Conservation (phyloP, 345 rosid species). For the Adansonia digitata region DNA sequence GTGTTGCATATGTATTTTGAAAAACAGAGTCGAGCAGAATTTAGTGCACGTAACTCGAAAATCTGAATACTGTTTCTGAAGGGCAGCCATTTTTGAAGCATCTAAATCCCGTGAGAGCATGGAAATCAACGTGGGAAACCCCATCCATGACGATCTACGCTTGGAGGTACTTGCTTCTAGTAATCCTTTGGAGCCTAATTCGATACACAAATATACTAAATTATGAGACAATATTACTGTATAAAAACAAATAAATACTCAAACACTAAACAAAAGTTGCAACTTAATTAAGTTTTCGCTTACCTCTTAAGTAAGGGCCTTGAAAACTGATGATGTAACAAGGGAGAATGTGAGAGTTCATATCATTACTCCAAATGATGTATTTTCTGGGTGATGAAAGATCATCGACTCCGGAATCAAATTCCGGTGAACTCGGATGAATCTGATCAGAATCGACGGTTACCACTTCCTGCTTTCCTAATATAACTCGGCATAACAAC, state of each 20-base stretch:
- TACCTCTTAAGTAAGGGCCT: conserved; percentile 15
- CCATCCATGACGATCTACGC: background rate
- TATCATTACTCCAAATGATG: conserved; percentile 43
- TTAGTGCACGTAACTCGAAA: background rate
- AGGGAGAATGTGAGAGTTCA: conserved; percentile 48
- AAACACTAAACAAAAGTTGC: background rate
- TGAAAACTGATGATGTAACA: conserved; percentile 50
- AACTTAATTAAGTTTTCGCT: background rate
- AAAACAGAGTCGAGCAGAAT: too few species aligned
- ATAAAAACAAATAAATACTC: background rate
- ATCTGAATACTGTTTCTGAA: background rate
- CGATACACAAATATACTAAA: background rate
- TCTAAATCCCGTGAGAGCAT: background rate
- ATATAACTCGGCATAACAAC: conserved; percentile 29
- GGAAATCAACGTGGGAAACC: background rate
- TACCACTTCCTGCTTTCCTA: conserved; percentile 37
- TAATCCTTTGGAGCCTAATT: background rate
- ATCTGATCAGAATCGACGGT: conserved; percentile 22
- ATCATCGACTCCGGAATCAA: conserved; percentile 59
- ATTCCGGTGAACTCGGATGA: conserved; percentile 41
- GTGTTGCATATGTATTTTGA: too few species aligned
- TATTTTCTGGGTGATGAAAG: conserved; percentile 35
- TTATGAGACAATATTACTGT: background rate
- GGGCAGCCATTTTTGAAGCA: background rate
- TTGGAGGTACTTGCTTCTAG: background rate